These are phyloP conservation scores for Lanmaoa rubissima DNA, from an alignment of 768 basidiomycete genomes.

Conservation along the genomic window DNA sequence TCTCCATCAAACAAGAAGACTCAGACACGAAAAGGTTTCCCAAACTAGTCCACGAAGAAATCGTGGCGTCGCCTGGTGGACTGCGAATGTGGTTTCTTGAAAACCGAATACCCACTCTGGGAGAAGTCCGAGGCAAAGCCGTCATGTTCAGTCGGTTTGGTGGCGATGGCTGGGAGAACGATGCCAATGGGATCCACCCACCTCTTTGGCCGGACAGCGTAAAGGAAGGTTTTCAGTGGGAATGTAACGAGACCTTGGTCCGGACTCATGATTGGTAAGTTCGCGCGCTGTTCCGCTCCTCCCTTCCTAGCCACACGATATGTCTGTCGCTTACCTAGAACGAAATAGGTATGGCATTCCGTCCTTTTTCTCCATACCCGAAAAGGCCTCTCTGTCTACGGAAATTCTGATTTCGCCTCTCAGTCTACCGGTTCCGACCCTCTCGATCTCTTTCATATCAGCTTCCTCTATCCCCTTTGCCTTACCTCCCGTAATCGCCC, in stretches of 20 bases:
- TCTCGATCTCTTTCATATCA: slow-evolving; percentile 80
- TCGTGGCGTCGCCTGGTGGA: slow-evolving; percentile 49
- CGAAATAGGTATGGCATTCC: slow-evolving; percentile 70
- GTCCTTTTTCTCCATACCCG: slow-evolving; percentile 78
- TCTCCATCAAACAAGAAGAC: slow-evolving; percentile 91
- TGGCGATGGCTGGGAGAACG: slow-evolving; percentile 66
- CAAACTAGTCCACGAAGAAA: slow-evolving; percentile 59
- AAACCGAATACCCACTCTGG: slow-evolving; percentile 75
- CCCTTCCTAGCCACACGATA: neutral
- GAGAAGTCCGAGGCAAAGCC: slow-evolving; percentile 82
- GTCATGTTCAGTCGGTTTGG: slow-evolving; percentile 82
- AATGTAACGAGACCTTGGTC: slow-evolving; percentile 64
- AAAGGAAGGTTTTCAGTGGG: slow-evolving; percentile 75
- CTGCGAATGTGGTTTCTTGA: slow-evolving; percentile 77
- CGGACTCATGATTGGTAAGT: slow-evolving; percentile 83
- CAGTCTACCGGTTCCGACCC: slow-evolving; percentile 39
- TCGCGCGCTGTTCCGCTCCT: neutral
- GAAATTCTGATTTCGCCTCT: slow-evolving; percentile 47
- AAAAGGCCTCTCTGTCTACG: slow-evolving; percentile 67
- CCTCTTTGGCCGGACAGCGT: slow-evolving; percentile 80
- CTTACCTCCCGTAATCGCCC: slow-evolving; percentile 71
- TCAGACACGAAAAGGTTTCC: slow-evolving; percentile 57
- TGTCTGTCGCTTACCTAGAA: slow-evolving; percentile 5
- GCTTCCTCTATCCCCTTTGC: slow-evolving; percentile 81
- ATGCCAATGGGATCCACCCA: slow-evolving; percentile 85